Percentiles rank a stretch among this genome's conserved stretches.
phyloP scores from a whole-genome alignment of 352 stramenopile species.

The Halophytophthora polymorphica region DNA sequence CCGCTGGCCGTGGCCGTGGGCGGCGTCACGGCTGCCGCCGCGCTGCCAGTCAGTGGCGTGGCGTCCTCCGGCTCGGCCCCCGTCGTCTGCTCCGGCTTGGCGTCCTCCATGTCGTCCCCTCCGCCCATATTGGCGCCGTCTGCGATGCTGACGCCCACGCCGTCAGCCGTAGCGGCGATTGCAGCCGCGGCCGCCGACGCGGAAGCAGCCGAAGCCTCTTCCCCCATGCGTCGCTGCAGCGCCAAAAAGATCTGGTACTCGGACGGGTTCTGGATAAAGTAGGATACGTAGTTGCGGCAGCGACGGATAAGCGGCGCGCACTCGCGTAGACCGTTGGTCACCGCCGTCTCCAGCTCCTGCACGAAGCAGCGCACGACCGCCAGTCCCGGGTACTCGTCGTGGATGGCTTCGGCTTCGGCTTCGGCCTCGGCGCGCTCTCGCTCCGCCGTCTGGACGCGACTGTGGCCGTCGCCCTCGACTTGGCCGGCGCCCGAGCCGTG shows the following conservation, averaged over 20 bases:
- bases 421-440: slow-evolving; percentile 21
- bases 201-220: slow-evolving; percentile 29
- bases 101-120: slow-evolving; percentile 15
- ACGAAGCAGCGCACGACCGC: slow-evolving; percentile 72
- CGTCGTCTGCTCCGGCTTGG: slow-evolving; percentile 11
- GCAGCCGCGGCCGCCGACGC: slow-evolving; percentile 16
- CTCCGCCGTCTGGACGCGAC: slow-evolving; percentile 5
- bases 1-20: slow-evolving; percentile 2
- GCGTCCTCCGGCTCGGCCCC: slow-evolving; percentile 13
- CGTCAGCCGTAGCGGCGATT: slow-evolving; percentile 25
- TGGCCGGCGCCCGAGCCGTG: slow-evolving; percentile 16
- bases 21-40: slow-evolving; percentile 1
- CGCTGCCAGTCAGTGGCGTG: slow-evolving; percentile 4
- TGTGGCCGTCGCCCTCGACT: slow-evolving; percentile 15
- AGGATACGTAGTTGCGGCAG: slow-evolving; percentile 78
- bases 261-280: slow-evolving; percentile 81
- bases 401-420: slow-evolving; percentile 37
- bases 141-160: slow-evolving; percentile 22
- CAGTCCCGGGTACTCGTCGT: slow-evolving; percentile 64
- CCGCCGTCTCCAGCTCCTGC: slow-evolving; percentile 50
- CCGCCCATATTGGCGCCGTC: slow-evolving; percentile 15
- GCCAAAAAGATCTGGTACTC: slow-evolving; percentile 83
- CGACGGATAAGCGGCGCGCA: slow-evolving; percentile 57
- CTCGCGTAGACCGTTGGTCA: slow-evolving; percentile 53
- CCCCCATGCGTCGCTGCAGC: slow-evolving; percentile 58